A percentile compares a stretch with the other conserved stretches of the same genome.
These are phyloP conservation scores for Raffaelea deltoideospora DNA, from an alignment of 2,329 filamentous ascomycete species.

Conservation along the genomic window DNA sequence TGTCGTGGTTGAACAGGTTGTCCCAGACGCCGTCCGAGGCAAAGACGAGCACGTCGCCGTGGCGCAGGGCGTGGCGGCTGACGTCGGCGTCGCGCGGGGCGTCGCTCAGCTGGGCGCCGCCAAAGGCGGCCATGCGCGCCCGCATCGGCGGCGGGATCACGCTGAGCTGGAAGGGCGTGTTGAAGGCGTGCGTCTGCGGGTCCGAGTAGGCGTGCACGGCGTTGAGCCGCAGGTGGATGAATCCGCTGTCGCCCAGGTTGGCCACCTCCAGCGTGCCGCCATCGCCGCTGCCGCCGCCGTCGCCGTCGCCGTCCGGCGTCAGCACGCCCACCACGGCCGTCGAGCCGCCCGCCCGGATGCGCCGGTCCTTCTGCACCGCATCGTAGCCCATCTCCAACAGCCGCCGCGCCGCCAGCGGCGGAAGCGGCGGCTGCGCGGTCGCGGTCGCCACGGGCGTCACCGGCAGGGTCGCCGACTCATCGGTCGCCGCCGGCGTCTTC, in stretches of 20 bases:
- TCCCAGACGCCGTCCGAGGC: slow-evolving; percentile 94
- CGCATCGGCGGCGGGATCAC: slow-evolving; percentile 71
- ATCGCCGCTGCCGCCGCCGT: no score
- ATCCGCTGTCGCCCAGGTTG: slow-evolving; percentile 92
- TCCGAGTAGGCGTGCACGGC: slow-evolving; percentile 71
- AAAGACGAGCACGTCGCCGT: slow-evolving; percentile 87
- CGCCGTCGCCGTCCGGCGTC: slow-evolving; percentile 51
- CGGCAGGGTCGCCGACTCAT: no score
- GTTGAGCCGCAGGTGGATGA: slow-evolving; percentile 71
- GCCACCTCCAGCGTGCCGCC: slow-evolving; percentile 85
- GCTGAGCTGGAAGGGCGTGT: slow-evolving; percentile 89
- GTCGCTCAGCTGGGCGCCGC: slow-evolving; percentile 68
- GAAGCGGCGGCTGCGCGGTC: slow-evolving; percentile 7
- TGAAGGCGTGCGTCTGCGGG: slow-evolving; percentile 92
- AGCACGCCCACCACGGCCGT: slow-evolving; percentile 83
- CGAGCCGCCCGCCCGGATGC: slow-evolving; percentile 70
- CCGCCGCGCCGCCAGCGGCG: slow-evolving; percentile 42
- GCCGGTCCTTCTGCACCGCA: slow-evolving; percentile 56
- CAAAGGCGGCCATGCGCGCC: slow-evolving; percentile 68
- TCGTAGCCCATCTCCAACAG: slow-evolving; percentile 79
- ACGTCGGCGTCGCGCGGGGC: slow-evolving; percentile 72
- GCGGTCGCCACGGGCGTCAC: slow-evolving; percentile 8
- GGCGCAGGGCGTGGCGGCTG: slow-evolving; percentile 58
- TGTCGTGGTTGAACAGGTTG: slow-evolving; percentile 83
- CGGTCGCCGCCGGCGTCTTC: slow-evolving; percentile 14